These are phyloP conservation scores for Psilocybe azurescens DNA, from an alignment of 768 basidiomycete genomes.

Conservation along the genomic window DNA sequence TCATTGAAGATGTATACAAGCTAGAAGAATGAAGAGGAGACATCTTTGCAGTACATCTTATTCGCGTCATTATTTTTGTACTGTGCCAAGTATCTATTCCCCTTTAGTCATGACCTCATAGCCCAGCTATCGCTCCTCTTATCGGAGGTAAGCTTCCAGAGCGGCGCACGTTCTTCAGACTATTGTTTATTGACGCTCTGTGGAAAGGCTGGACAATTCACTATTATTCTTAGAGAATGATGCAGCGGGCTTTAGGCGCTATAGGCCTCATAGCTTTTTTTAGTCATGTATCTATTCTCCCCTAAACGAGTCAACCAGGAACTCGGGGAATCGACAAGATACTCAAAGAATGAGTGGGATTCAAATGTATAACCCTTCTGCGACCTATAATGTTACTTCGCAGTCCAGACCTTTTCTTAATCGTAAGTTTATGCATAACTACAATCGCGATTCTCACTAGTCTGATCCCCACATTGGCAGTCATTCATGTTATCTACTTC, in stretches of 20 bases:
- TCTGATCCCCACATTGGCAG: background rate
- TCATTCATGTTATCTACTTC: conserved; percentile 19
- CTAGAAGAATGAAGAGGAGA: conserved; percentile 1
- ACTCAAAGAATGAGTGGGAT: conserved; percentile 22
- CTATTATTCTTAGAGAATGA: conserved; percentile 69
- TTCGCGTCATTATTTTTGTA: background rate
- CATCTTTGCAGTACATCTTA: background rate
- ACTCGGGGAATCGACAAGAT: conserved; percentile 57
- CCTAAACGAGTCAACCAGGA: conserved; percentile 72
- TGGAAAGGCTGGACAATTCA: conserved; percentile 52
- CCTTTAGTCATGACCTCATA: background rate
- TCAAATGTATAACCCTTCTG: conserved; percentile 66
- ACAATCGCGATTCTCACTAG: background rate
- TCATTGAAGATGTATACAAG: conserved; percentile 46
- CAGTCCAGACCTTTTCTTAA: conserved; percentile 61
- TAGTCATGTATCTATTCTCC: conserved; percentile 49
- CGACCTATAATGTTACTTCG: conserved; percentile 52
- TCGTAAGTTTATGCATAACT: conserved; percentile 41
- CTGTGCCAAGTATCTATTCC: background rate
- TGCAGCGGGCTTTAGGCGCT: conserved; percentile 53
- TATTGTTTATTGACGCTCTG: background rate
- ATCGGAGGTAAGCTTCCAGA: conserved; percentile 46
- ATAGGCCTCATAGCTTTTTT: conserved; percentile 44
- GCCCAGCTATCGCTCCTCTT: conserved; percentile 65
- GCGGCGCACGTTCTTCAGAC: background rate